A percentile compares a stretch with the other conserved stretches of the same genome.
These are phyloP conservation scores for Talaromyces borbonicus DNA, from an alignment of 495 filamentous ascomycete species.

Conservation along the genomic window DNA sequence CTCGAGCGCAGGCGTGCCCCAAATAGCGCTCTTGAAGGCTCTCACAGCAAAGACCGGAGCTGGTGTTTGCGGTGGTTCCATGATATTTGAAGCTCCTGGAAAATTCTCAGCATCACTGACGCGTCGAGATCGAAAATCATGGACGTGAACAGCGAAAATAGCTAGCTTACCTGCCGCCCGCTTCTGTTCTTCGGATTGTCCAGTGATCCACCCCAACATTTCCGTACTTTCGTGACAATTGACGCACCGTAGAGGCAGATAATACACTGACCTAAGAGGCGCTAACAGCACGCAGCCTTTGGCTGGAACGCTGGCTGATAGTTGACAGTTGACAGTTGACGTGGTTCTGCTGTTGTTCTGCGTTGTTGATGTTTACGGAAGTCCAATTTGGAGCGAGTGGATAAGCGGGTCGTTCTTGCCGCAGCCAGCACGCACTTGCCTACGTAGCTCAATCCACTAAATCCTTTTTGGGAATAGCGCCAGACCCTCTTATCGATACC, in stretches of 20 bases:
- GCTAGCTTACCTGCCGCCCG: conserved; percentile 19
- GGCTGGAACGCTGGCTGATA: conserved; percentile 1
- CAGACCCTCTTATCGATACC: conserved; percentile 9
- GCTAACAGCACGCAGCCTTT: neutral
- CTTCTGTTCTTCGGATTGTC: conserved; percentile 15
- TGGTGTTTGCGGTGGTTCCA: conserved; percentile 78
- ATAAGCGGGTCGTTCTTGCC: conserved; percentile 3
- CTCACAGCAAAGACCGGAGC: conserved; percentile 89
- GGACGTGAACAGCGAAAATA: neutral
- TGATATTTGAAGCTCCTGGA: conserved; percentile 27
- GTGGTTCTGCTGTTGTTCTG: conserved; percentile 23
- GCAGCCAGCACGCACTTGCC: neutral
- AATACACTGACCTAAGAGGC: neutral
- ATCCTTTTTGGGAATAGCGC: neutral
- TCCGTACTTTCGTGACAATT: no score
- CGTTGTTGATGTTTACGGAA: conserved; percentile 27
- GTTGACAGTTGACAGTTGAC: no score
- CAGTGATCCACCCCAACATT: conserved; percentile 26
- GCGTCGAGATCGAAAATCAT: neutral
- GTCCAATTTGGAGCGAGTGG: neutral
- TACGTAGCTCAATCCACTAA: conserved; percentile 3
- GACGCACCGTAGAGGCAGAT: no score
- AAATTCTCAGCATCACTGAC: neutral
- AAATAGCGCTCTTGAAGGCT: conserved; percentile 83
- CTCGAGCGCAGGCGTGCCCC: conserved; percentile 65